phyloP scores from a whole-genome alignment of 2,329 filamentous ascomycete genomes.

The Xylaria hypoxylon region DNA sequence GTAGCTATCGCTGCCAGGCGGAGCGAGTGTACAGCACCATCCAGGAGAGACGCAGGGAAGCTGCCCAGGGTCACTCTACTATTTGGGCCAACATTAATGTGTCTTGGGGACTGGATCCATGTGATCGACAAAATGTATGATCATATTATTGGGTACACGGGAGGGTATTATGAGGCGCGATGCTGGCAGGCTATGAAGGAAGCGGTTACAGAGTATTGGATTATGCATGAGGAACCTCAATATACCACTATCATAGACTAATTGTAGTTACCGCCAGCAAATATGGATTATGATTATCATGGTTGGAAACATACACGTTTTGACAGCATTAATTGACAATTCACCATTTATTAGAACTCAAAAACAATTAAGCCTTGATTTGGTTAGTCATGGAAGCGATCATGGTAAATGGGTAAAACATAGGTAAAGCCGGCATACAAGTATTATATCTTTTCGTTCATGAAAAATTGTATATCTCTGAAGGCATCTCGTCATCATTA shows the following conservation, averaged over 20 bases:
- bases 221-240: neutral
- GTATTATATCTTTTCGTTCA: conserved; percentile 14
- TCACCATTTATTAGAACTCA: neutral
- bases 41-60: no score
- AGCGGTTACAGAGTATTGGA: no score
- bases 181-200: neutral
- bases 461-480: conserved; percentile 29
- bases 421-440: neutral
- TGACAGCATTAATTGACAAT: neutral
- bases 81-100: conserved; percentile 9
- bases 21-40: conserved; percentile 13
- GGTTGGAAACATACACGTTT: no score
- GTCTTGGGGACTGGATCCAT: conserved; percentile 21
- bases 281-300: no score
- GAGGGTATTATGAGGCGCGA: no score
- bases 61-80: neutral
- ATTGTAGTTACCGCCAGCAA: no score
- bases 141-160: neutral
- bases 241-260: no score
- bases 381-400: neutral
- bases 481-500: conserved; percentile 32
- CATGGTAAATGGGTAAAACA: neutral
- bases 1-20: conserved; percentile 26
- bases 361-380: neutral
- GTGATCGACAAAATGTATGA: conserved; percentile 7